phyloP scores from a whole-genome alignment of 768 basidiomycete species.

The Terana coerulea region DNA sequence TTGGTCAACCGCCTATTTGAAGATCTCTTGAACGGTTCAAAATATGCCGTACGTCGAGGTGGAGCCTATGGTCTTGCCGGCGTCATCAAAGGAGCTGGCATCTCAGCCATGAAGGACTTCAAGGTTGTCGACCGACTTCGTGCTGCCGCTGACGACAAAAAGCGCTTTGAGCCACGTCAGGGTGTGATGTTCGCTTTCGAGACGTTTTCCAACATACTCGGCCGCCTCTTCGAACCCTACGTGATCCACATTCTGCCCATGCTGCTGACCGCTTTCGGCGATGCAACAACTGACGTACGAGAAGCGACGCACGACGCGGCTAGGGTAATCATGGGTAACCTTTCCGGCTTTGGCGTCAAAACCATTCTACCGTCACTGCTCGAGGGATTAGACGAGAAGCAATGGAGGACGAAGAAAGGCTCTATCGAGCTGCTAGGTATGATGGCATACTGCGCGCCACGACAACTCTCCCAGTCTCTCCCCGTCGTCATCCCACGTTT shows the following conservation, averaged over 20 bases:
- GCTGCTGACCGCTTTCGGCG: slow-evolving; percentile 82
- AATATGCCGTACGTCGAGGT: slow-evolving; percentile 93
- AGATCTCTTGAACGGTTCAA: slow-evolving; percentile 72
- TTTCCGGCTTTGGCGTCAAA: slow-evolving; percentile 95
- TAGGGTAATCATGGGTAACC: slow-evolving; percentile 89
- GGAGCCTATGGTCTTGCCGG: slow-evolving; percentile 97
- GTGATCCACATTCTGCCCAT: slow-evolving; percentile 80
- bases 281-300: slow-evolving; percentile 80
- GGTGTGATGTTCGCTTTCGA: slow-evolving; percentile 96
- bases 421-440: slow-evolving; percentile 95
- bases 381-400: slow-evolving; percentile 92
- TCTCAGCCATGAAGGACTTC: slow-evolving; percentile 81
- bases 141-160: slow-evolving; percentile 84
- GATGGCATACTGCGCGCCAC: slow-evolving; percentile 98
- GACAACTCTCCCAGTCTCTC: slow-evolving; percentile 89
- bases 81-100: slow-evolving; percentile 85
- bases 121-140: slow-evolving; percentile 71
- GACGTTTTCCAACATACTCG: slow-evolving; percentile 81
- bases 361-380: slow-evolving; percentile 88
- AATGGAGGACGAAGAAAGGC: slow-evolving; percentile 94
- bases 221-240: slow-evolving; percentile 92
- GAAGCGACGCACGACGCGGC: slow-evolving; percentile 93
- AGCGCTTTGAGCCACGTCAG: slow-evolving; percentile 80
- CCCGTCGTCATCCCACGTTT: slow-evolving; percentile 97
- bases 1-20: slow-evolving; percentile 77